A percentile compares a stretch with the other conserved stretches of the same genome.
phyloP scores from a whole-genome alignment of 176 grass and related monocot genomes.

The Poa annua region DNA sequence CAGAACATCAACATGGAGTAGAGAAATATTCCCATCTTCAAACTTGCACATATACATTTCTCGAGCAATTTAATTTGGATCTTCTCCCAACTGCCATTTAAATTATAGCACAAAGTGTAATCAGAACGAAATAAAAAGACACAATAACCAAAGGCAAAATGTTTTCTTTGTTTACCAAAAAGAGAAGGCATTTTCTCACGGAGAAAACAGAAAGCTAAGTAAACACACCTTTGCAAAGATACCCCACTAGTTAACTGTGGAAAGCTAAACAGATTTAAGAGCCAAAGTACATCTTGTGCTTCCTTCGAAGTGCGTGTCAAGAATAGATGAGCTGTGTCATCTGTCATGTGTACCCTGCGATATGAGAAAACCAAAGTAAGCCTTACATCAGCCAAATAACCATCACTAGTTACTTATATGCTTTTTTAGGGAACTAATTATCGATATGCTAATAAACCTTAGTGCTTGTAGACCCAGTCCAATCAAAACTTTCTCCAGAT shows the following conservation, averaged over 20 bases:
- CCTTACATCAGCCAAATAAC: constrained; percentile 20
- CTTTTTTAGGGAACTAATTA: too few species aligned
- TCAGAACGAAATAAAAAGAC: constrained; percentile 31
- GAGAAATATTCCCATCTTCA: constrained; percentile 72
- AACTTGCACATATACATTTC: constrained; percentile 59
- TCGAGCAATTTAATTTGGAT: constrained; percentile 87
- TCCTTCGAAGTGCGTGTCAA: constrained; percentile 71
- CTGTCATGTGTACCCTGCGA: constrained; percentile 69
- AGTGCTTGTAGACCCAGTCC: constrained; percentile 86
- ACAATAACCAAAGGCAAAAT: constrained; percentile 5
- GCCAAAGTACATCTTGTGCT: constrained; percentile 64
- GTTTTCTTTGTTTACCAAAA: constrained; percentile 22
- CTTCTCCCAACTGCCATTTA: constrained; percentile 96
- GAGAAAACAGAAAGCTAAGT: constrained; percentile 31
- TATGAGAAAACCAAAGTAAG: constrained; percentile 47
- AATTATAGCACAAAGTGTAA: constrained; percentile 58
- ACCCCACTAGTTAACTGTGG: constrained; percentile 45
- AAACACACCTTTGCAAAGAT: constrained; percentile 73
- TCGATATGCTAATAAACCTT: constrained; percentile 57
- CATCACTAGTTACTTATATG: constrained; percentile 16
- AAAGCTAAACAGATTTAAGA: constrained; percentile 58
- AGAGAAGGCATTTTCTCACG: constrained; percentile 4
- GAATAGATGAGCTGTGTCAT: constrained; percentile 70
- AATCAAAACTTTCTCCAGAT: constrained; percentile 64
- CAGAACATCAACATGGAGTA: constrained; percentile 82